Evolutionary conservation across 148 eudicot genomes (phyloP).

Genomic region (Silene conica): DNA sequence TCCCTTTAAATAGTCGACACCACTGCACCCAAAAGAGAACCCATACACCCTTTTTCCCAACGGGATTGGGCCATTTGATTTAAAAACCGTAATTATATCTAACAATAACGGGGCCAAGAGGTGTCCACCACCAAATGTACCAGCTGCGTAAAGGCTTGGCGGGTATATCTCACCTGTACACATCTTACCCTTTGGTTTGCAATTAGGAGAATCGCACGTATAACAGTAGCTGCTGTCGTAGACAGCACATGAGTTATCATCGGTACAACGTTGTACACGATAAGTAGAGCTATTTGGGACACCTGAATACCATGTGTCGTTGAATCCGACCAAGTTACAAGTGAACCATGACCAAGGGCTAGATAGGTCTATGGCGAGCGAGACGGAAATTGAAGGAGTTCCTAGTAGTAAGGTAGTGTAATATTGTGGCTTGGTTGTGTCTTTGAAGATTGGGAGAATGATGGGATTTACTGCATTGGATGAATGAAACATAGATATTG

Average conservation of each 20-base stretch:
- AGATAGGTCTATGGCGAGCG: conserved; percentile 21
- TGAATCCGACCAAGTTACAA: conserved; percentile 27
- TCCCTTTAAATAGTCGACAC: conserved; percentile 35
- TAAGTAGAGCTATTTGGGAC: conserved; percentile 25
- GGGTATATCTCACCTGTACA: conserved; percentile 12
- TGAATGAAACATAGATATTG: not conserved
- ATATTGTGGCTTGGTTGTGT: conserved; percentile 21
- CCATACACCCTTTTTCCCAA: not conserved
- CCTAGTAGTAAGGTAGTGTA: conserved; percentile 34
- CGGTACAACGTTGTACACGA: conserved; percentile 8
- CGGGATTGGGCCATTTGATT: conserved; percentile 7
- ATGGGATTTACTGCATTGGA: conserved; percentile 12
- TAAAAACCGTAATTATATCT: conserved; percentile 30
- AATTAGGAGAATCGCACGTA: conserved; percentile 17
- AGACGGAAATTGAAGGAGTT: conserved; percentile 17
- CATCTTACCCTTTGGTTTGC: not conserved
- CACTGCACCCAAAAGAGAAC: conserved; percentile 36
- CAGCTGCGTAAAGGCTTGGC: conserved; percentile 7
- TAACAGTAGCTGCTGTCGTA: conserved; percentile 19
- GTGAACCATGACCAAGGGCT: conserved; percentile 38
- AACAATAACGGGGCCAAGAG: conserved; percentile 19
- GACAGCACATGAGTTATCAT: conserved; percentile 13
- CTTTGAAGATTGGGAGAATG: conserved; percentile 35
- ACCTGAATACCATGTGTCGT: conserved; percentile 9
- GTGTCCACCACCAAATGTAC: not conserved